Conservation (phyloP, 352 stramenopile genomes). For the Globisporangium cystogenes region DNA sequence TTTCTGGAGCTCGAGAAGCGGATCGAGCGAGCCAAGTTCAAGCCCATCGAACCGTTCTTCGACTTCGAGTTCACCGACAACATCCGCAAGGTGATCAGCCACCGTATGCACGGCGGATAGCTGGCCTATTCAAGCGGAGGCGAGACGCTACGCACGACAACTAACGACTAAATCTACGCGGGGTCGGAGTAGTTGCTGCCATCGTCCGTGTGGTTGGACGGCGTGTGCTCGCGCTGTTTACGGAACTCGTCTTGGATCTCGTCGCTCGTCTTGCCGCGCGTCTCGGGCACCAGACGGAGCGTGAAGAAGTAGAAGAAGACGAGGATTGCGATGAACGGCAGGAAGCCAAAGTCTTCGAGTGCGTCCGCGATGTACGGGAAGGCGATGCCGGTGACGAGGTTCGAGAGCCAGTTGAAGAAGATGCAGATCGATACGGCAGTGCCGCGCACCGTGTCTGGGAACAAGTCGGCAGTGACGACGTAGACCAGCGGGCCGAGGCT, state of each 20-base stretch:
- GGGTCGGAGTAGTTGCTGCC: not conserved
- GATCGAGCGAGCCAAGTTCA: conserved; percentile 21
- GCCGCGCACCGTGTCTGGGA: conserved; percentile 43
- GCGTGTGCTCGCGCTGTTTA: not conserved
- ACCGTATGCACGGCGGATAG: conserved; percentile 14
- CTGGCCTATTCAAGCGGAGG: not conserved
- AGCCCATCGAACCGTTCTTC: conserved; percentile 26
- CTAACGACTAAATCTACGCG: not conserved
- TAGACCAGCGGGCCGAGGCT: conserved; percentile 63
- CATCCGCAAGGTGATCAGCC: conserved; percentile 9
- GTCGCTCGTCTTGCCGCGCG: conserved; percentile 43
- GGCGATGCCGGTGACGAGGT: conserved; percentile 40
- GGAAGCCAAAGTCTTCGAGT: conserved; percentile 31
- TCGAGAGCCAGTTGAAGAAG: conserved; percentile 22
- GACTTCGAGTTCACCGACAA: conserved; percentile 21
- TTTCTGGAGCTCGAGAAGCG: conserved; percentile 26
- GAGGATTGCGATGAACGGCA: conserved; percentile 44
- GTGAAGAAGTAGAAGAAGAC: conserved; percentile 39
- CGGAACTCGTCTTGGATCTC: conserved; percentile 56
- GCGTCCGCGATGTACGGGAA: conserved; percentile 54
- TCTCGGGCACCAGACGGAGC: conserved; percentile 44
- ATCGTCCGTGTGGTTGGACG: not conserved
- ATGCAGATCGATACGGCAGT: conserved; percentile 34
- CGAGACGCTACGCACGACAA: not conserved
- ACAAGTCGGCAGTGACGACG: conserved; percentile 48